These are phyloP conservation scores for Lentinula sp. DNA, from an alignment of 768 basidiomycete species.

Conservation along the genomic window DNA sequence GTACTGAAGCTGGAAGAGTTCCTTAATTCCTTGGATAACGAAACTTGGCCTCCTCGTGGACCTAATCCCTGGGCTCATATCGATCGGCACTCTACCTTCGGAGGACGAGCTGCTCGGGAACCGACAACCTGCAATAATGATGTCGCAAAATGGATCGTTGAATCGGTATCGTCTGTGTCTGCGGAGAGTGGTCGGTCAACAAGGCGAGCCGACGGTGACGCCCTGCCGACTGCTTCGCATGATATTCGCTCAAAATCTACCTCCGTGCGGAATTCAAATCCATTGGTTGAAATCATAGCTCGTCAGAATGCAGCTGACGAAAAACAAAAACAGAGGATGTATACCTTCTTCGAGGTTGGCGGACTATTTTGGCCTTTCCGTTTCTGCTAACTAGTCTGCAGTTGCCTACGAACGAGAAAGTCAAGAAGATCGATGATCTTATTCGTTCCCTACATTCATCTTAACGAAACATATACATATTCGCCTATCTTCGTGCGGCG, in stretches of 20 bases:
- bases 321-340: constrained; percentile 37
- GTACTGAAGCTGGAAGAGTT: constrained; percentile 39
- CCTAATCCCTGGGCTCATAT: background rate
- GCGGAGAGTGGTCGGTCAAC: background rate
- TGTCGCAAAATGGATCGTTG: background rate
- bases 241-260: background rate
- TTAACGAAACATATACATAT: background rate
- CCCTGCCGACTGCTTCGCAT: background rate
- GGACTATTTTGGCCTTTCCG: background rate
- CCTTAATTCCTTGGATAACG: constrained; percentile 32
- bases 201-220: background rate
- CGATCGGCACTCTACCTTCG: background rate
- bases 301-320: constrained; percentile 28
- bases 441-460: constrained; percentile 22
- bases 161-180: background rate
- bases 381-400: constrained; percentile 14
- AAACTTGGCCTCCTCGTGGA: constrained; percentile 16
- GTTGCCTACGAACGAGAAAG: constrained; percentile 52
- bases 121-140: background rate
- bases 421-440: constrained; percentile 43
- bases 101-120: background rate
- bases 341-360: constrained; percentile 44
- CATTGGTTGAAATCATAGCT: constrained; percentile 40
- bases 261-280: constrained; percentile 15
- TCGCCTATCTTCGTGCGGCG: background rate